Evolutionary conservation across 495 filamentous ascomycete species (phyloP).

Genomic region (Penicillium crystallinum): DNA sequence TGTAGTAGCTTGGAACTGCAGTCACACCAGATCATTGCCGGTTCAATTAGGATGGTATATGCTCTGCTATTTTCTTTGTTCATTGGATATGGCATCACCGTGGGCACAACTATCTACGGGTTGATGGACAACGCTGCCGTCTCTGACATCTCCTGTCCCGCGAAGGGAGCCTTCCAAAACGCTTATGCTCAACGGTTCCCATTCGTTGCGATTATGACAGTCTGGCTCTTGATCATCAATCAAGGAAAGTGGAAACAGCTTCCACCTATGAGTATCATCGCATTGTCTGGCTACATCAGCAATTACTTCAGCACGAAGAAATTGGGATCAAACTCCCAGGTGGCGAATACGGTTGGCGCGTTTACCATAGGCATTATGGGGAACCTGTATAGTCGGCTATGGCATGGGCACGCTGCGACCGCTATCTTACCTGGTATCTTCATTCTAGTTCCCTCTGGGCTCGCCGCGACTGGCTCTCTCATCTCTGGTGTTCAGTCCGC

Average conservation of each 20-base stretch:
- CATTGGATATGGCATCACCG: conserved; percentile 87
- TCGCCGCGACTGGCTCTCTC: conserved; percentile 74
- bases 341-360: conserved; percentile 77
- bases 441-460: conserved; percentile 80
- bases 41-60: conserved; percentile 89
- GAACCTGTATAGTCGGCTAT: conserved; percentile 74
- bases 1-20: conserved; percentile 81
- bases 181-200: conserved; percentile 45
- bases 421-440: conserved; percentile 87
- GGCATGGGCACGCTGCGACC: conserved; percentile 76
- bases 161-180: conserved; percentile 30
- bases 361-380: conserved; percentile 76
- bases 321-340: conserved; percentile 70
- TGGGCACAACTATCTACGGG: conserved; percentile 84
- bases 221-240: conserved; percentile 77
- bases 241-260: conserved; percentile 84
- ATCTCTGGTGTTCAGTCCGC: conserved; percentile 72
- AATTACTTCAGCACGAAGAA: conserved; percentile 69
- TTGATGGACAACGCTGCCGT: conserved; percentile 68
- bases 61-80: conserved; percentile 90
- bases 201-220: conserved; percentile 36
- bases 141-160: conserved; percentile 59
- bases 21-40: conserved; percentile 77
- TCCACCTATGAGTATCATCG: conserved; percentile 76
- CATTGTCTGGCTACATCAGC: conserved; percentile 72